phyloP scores from a whole-genome alignment of 2,329 filamentous ascomycete species.

The Monilinia fructigena region DNA sequence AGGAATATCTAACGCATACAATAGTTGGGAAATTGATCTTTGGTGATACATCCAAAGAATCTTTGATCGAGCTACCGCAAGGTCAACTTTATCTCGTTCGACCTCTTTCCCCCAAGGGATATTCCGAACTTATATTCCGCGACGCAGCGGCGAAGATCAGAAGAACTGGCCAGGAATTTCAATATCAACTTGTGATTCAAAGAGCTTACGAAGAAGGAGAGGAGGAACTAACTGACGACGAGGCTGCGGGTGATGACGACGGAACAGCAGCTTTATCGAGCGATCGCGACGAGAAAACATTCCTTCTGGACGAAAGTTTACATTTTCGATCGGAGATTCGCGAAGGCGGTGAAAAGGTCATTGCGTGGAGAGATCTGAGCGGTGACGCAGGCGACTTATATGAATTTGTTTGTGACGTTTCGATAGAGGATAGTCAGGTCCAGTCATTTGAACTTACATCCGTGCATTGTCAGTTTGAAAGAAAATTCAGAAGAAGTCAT shows the following conservation, averaged over 20 bases:
- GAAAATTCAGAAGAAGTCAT: constrained; percentile 81
- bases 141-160: constrained; percentile 91
- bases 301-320: constrained; percentile 87
- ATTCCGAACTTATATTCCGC: constrained; percentile 98
- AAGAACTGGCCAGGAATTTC: constrained; percentile 88
- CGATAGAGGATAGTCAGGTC: constrained; percentile 67
- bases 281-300: constrained; percentile 96
- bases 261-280: constrained; percentile 69
- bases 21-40: constrained; percentile 91
- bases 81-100: constrained; percentile 97
- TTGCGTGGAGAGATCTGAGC: constrained; percentile 93
- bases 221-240: constrained; percentile 84
- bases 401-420: constrained; percentile 90
- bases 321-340: constrained; percentile 83
- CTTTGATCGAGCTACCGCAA: constrained; percentile 89
- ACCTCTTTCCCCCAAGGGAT: constrained; percentile 91
- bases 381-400: constrained; percentile 94
- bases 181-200: constrained; percentile 96
- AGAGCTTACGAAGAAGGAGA: constrained; percentile 97
- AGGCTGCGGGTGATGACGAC: constrained; percentile 74
- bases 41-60: constrained; percentile 75
- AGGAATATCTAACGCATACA: constrained; percentile 14
- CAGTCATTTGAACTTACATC: constrained; percentile 79
- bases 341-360: constrained; percentile 76
- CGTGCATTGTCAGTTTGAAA: constrained; percentile 94